Evolutionary conservation across 768 basidiomycete species (phyloP).

Genomic region (Serendipita indica): DNA sequence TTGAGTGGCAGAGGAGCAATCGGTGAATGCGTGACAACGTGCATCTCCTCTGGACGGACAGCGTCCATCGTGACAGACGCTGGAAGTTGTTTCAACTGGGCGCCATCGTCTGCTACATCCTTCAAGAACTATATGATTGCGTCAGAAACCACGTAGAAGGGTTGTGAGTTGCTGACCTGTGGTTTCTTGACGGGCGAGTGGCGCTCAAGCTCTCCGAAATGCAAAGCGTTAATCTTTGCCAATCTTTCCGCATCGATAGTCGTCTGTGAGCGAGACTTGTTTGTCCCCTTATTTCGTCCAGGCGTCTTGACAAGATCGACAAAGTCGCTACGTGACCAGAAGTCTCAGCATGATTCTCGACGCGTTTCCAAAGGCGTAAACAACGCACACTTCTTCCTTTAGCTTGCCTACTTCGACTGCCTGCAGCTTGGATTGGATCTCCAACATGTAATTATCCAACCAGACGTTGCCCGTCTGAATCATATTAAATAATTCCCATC

Average conservation of each 20-base stretch:
- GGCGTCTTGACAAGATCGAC: conserved; percentile 4
- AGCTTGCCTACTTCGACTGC: not conserved
- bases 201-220: not conserved
- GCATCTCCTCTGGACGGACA: too few species aligned
- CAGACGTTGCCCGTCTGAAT: not conserved
- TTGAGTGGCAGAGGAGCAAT: too few species aligned
- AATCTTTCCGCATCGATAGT: not conserved
- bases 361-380: not conserved
- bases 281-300: not conserved
- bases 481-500: conserved; percentile 4
- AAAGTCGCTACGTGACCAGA: not conserved
- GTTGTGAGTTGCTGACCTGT: not conserved
- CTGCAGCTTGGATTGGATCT: not conserved
- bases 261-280: not conserved
- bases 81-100: too few species aligned
- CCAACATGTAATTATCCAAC: not conserved
- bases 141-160: too few species aligned
- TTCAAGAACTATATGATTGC: too few species aligned
- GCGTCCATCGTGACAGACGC: too few species aligned
- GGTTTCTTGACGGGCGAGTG: not conserved
- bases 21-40: too few species aligned
- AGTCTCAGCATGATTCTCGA: too few species aligned
- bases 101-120: too few species aligned
- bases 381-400: conserved; percentile 1
- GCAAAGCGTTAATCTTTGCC: conserved; percentile 1